Conservation (phyloP, 2,329 filamentous ascomycete species). For the Sporothrix dimorphospora region DNA sequence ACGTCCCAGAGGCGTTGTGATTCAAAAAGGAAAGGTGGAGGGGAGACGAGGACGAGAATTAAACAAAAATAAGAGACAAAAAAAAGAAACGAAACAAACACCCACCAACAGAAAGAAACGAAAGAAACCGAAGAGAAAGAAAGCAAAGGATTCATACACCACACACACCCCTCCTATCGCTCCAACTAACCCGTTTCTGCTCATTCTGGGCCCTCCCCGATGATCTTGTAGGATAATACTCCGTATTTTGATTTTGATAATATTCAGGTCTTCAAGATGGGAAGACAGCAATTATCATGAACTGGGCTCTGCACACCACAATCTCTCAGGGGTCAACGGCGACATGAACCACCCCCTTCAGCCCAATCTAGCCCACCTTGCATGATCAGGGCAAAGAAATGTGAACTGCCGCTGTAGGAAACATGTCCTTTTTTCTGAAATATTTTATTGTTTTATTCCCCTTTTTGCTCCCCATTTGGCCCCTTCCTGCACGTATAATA, state of each 20-base stretch:
- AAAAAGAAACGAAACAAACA: not conserved
- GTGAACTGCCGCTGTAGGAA: not conserved
- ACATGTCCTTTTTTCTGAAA: not conserved
- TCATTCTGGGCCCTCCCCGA: not conserved
- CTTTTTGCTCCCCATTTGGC: not conserved
- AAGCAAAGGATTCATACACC: conserved; percentile 7
- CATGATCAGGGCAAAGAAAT: not conserved
- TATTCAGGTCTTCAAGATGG: not conserved
- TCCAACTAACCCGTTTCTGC: not conserved
- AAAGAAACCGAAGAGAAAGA: not conserved
- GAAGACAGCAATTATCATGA: not conserved
- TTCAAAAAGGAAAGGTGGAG: conserved; percentile 3
- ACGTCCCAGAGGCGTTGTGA: not conserved
- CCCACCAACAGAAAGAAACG: not conserved
- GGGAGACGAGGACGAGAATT: not conserved
- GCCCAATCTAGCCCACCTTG: not conserved
- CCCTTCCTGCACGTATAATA: not conserved
- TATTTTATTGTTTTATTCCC: not conserved
- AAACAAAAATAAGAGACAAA: not conserved
- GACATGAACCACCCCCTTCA: not conserved
- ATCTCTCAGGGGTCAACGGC: not conserved
- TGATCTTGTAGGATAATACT: not conserved
- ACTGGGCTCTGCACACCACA: not conserved
- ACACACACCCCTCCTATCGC: conserved; percentile 6
- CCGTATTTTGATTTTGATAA: too few species aligned